Conservation (phyloP, 345 rosid species). For the Cardamine occulta region DNA sequence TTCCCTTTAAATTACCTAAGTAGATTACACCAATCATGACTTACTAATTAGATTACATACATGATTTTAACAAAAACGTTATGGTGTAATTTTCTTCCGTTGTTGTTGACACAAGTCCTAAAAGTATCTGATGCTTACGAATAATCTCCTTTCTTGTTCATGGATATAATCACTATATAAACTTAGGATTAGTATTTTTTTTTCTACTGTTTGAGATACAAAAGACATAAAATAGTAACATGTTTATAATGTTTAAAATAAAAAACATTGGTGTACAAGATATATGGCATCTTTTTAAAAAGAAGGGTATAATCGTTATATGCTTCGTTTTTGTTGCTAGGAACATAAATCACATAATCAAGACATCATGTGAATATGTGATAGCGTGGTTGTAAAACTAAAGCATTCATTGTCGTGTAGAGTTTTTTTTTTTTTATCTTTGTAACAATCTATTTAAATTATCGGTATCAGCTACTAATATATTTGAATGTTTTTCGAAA, state of each 20-base stretch:
- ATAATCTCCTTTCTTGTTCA: not conserved
- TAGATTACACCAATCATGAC: not conserved
- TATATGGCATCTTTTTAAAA: not conserved
- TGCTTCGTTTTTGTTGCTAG: not conserved
- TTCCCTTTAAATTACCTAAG: too few species aligned
- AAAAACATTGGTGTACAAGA: not conserved
- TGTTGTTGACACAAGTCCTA: not conserved
- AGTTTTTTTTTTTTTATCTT: not conserved
- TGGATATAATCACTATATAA: not conserved
- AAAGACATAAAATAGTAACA: not conserved
- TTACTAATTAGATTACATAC: too few species aligned
- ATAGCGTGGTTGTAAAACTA: not conserved
- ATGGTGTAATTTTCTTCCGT: not conserved
- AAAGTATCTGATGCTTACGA: not conserved
- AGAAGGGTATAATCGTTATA: not conserved
- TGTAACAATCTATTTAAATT: not conserved
- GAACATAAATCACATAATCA: not conserved
- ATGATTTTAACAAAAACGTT: not conserved
- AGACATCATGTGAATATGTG: not conserved
- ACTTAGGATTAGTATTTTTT: too few species aligned
- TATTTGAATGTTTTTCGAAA: not conserved
- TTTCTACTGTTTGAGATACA: not conserved
- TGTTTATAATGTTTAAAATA: not conserved
- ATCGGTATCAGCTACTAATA: not conserved
- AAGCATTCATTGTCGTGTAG: not conserved